Evolutionary conservation across 2,329 filamentous ascomycete genomes (phyloP).

Genomic region (Drechslera avenae): DNA sequence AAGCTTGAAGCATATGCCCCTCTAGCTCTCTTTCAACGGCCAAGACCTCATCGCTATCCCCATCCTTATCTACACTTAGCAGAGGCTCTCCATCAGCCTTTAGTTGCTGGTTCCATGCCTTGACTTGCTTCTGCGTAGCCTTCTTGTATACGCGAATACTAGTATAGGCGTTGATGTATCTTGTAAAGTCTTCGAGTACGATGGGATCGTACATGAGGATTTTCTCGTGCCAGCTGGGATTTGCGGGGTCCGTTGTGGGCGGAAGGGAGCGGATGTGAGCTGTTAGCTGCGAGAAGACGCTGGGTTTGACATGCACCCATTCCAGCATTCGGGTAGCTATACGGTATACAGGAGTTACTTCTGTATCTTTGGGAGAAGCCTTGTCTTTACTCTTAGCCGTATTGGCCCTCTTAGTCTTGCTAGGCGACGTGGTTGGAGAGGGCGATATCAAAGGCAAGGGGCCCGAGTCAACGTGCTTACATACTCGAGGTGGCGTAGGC

Average conservation of each 20-base stretch:
- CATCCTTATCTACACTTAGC: slow-evolving; percentile 10
- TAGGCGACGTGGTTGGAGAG: slow-evolving; percentile 3
- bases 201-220: slow-evolving; percentile 94
- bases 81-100: slow-evolving; percentile 20
- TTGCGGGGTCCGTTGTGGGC: slow-evolving; percentile 45
- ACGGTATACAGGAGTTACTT: slow-evolving; percentile 16
- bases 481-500: slow-evolving; percentile 42
- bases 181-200: slow-evolving; percentile 80
- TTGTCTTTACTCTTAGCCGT: background rate
- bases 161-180: slow-evolving; percentile 70
- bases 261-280: slow-evolving; percentile 54
- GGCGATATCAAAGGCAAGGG: slow-evolving; percentile 22
- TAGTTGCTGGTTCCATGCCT: slow-evolving; percentile 32
- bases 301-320: slow-evolving; percentile 43
- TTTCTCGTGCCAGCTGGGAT: slow-evolving; percentile 82
- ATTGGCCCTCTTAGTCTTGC: background rate
- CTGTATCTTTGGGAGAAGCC: background rate
- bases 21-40: slow-evolving; percentile 39
- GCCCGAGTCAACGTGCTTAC: slow-evolving; percentile 19
- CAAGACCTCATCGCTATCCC: slow-evolving; percentile 23
- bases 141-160: slow-evolving; percentile 28
- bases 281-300: slow-evolving; percentile 56
- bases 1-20: slow-evolving; percentile 72
- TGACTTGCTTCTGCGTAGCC: slow-evolving; percentile 40
- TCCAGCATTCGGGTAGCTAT: slow-evolving; percentile 25